phyloP scores from a whole-genome alignment of 352 stramenopile genomes.

The Phytophthora litchii region DNA sequence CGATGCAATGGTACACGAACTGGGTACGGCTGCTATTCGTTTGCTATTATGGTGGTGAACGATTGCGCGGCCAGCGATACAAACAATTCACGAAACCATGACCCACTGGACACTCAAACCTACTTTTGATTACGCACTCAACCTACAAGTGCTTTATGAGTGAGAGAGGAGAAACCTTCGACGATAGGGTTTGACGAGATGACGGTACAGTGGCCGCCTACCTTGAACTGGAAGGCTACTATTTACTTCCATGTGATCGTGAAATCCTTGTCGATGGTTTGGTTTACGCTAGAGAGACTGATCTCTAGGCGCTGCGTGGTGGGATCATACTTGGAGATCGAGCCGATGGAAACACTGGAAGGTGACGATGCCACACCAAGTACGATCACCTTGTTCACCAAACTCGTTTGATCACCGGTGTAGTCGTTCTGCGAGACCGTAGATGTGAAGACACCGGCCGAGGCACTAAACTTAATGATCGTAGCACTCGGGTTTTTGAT shows the following conservation, averaged over 20 bases:
- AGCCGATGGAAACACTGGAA: conserved; percentile 34
- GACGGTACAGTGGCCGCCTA: no score
- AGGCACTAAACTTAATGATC: conserved; percentile 46
- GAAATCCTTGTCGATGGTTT: conserved; percentile 36
- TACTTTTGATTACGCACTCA: no score
- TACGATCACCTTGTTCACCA: conserved; percentile 43
- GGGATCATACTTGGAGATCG: conserved; percentile 34
- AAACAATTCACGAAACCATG: no score
- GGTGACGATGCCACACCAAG: conserved; percentile 32
- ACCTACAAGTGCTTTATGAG: no score
- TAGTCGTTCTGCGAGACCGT: conserved; percentile 34
- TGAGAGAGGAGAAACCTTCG: no score
- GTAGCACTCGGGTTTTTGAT: conserved; percentile 38
- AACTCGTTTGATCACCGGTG: conserved; percentile 10
- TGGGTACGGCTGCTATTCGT: no score
- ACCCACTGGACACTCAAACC: no score
- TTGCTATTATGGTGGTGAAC: no score
- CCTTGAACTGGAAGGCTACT: neutral
- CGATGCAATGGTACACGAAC: neutral
- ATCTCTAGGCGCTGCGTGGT: conserved; percentile 36
- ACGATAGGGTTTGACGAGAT: no score
- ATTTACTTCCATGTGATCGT: conserved; percentile 33
- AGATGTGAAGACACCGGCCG: conserved; percentile 22
- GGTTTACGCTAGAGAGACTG: conserved; percentile 23
- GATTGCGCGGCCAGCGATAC: no score